Evolutionary conservation across 1,284 basidiomycete genomes (phyloP), one percentile per base, ranked within the genome.

Genomic region (Sparassis latifolia): DNA sequence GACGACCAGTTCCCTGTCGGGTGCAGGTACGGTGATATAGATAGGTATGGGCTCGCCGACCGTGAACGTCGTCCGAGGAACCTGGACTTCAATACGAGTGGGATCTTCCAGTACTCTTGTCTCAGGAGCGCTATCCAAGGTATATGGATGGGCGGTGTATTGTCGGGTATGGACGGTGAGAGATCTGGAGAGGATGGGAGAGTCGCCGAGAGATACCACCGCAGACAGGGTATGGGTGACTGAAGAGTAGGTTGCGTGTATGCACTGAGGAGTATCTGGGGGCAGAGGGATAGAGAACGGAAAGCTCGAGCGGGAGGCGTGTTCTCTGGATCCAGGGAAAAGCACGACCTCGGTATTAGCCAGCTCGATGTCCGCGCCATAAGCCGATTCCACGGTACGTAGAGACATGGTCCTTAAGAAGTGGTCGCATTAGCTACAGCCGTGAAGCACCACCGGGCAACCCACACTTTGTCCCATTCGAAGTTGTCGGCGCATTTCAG

Each of bases 201-300:
- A 51, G 27, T 64, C 59, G 5, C 65, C 58, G 53, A 81, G 77
- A 57, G 82, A 70, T 28, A 91, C 68, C 3, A 75, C 79, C 32
- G 84, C 89, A 6, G 76, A 82, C 47, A 91, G 69, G 12, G 74
- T 71, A 62, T 91, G 84, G 10, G 74, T 73, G 45, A 91, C 70
- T 1, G 80, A 79, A 2, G 87, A 90, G 56, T 76, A 77, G 3
- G 82, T 72, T 1, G 86, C 86, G 58, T 82, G 79, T 28, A 91
- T 70, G 45, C 85, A 86, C 65, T 91, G 88, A 0, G 88, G 87
- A 5, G 84, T 81, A 62, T 91, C 89, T 45, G 76, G 66, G 52
- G 74, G 78, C 48, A 91, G 74, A 5, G 86, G 88, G 55, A 91
- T 82, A 12, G 88, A 78, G 64, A 91, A 91, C 20, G 84, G 80